Evolutionary conservation across 805 yeast genomes (phyloP), one percentile per base, ranked within the genome.

Genomic region (Middelhovenomyces tepae): DNA sequence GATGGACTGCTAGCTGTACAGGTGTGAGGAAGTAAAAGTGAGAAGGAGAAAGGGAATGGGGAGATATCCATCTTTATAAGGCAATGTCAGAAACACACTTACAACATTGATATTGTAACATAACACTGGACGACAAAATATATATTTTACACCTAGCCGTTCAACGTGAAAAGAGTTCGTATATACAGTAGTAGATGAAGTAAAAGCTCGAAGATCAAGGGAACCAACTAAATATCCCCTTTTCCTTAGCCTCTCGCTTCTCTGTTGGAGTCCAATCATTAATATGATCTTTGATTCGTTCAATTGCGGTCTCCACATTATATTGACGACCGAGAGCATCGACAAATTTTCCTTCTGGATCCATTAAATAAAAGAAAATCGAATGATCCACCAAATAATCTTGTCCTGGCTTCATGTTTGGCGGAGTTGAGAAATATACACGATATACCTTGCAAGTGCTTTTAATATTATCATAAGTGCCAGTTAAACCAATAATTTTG

Each of bases 381-480:
- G 97, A 89, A 59, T 91, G 98, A 54, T 91, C 98, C 20, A 91
- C 98, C 40, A 91, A 67, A 54, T 91, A 91, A 48, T 91, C 95
- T 59, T 91, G 94, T 13, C 96, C 97, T 0, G 94, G 91, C 54
- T 86, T 84, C 29, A 91, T 79, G 52, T 85, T 74, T 16, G 87
- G 82, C 3, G 98, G 98, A 1, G 98, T 91, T n/a, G 95, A 84
- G 59, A 91, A 91, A 59, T 91, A 91, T 9, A 91, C 98, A 45
- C 98, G 70, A 60, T 76, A 91, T 46, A 77, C 75, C 58, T 86
- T 91, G 64, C 98, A 91, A 34, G 78, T 71, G 42, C 71, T 68
- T 58, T 86, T 89, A 39, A 91, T 75, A 39, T 78, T 78, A 20
- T 85, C 91, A 54, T 84, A 89, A 10, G 81, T 66, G 26, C 98